Conservation (phyloP, 441 rosid species). For the Erodium trifolium region DNA sequence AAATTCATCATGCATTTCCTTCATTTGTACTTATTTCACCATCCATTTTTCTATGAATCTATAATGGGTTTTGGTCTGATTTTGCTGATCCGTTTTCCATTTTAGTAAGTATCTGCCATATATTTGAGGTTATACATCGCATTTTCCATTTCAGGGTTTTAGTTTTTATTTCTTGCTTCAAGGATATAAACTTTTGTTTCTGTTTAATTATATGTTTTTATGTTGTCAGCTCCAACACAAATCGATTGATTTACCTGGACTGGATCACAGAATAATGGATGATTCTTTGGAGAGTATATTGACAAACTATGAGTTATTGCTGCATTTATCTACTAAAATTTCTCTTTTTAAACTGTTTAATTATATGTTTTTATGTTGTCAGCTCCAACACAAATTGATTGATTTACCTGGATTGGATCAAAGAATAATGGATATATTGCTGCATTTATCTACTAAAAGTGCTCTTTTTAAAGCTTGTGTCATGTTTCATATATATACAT, state of each 20-base stretch:
- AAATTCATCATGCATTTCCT: too few species aligned
- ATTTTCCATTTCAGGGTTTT: too few species aligned
- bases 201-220: constrained; percentile 6
- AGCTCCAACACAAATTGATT: constrained; percentile 83
- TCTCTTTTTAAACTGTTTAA: too few species aligned
- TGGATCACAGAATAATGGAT: constrained; percentile 85
- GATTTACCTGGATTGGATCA: constrained; percentile 97
- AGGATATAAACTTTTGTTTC: neutral
- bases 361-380: constrained; percentile 16
- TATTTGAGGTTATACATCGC: too few species aligned
- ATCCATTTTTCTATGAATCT: too few species aligned
- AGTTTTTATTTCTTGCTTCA: neutral
- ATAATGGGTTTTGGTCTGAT: too few species aligned
- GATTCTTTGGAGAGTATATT: constrained; percentile 42
- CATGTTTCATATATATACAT: neutral
- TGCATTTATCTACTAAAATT: neutral
- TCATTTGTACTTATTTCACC: too few species aligned
- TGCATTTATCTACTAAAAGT: neutral
- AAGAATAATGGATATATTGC: constrained; percentile 51
- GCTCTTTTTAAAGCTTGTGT: constrained; percentile 12
- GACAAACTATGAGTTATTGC: neutral
- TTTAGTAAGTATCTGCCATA: too few species aligned
- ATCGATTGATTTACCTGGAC: constrained; percentile 83
- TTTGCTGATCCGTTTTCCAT: too few species aligned
- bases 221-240: constrained; percentile 72